Evolutionary conservation across 306 rosid genomes (phyloP).

Genomic region (Luffa acutangula): DNA sequence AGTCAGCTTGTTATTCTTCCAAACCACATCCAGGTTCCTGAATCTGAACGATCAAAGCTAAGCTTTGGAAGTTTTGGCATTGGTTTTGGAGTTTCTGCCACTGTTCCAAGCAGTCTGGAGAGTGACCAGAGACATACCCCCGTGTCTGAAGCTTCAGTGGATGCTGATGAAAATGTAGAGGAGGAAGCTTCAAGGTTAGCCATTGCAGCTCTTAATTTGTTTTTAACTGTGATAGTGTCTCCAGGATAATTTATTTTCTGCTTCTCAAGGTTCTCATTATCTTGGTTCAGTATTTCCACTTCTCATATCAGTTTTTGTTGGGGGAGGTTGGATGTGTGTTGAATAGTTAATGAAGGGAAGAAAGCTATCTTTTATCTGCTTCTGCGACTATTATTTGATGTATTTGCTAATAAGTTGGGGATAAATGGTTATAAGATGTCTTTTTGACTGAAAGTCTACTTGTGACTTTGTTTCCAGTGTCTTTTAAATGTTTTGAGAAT

Average conservation of each 20-base stretch:
- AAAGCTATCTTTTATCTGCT: not conserved
- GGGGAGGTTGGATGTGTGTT: not conserved
- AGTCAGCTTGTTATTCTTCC: conserved; percentile 89
- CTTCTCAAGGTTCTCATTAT: not conserved
- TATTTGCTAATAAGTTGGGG: not conserved
- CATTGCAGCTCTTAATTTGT: conserved; percentile 15
- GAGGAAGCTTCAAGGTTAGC: conserved; percentile 64
- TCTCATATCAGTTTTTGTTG: not conserved
- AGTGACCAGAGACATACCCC: conserved; percentile 66
- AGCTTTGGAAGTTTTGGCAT: conserved; percentile 91
- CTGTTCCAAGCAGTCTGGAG: conserved; percentile 35
- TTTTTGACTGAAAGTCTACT: not conserved
- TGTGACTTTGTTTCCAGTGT: not conserved
- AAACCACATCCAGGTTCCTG: conserved; percentile 84
- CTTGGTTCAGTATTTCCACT: not conserved
- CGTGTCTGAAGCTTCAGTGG: conserved; percentile 58
- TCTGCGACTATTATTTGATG: not conserved
- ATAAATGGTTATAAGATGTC: not conserved
- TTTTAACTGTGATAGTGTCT: not conserved
- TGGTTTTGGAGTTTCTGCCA: conserved; percentile 46
- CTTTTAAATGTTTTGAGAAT: not conserved
- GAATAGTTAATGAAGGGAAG: not conserved
- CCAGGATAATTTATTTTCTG: not conserved
- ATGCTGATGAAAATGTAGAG: conserved; percentile 52
- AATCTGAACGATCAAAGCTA: conserved; percentile 81